Base-by-base conservation (phyloP, 2,329 filamentous ascomycete genomes). In the Chalaropsis thielavioides region DNA sequence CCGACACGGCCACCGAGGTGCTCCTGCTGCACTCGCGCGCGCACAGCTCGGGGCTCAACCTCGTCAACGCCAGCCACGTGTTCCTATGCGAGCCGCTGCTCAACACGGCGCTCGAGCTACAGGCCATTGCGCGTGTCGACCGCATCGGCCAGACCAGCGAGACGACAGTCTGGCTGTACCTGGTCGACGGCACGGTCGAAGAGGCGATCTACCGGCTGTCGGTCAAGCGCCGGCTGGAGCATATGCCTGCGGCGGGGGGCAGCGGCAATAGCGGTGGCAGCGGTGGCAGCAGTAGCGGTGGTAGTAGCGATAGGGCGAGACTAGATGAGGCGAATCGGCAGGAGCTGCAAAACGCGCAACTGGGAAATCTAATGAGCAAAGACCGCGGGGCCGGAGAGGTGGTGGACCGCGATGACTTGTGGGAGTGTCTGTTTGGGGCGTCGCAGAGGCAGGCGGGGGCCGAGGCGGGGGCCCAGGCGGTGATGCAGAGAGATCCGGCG, bases 121-220 rank as follows among this genome's bases (percentile, higher is more conserved):
- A 99, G 74, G 92, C 92, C 15, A 95, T 97, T 71, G 92, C 92
- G 0, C 87, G 94, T 65, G 92, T 99, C 1, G 91, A 99, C 72
- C 85, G 94, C 43, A 99, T 99, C 68, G 94, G 94, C 0, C 94
- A 97, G 74, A 81, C 86, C 68, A 85, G 89, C 62, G 82, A 89
- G 69, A 99, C 94, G 0, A 96, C 90, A 0, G 91, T 97, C 0
- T 97, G 92, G 88, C 87, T 96, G 74, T 97, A 97, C 73, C 81
- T 97, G 1, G 83, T 96, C n/a, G 84, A 87, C 17, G 89, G 88
- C 62, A 95, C 92, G 0, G 90, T 97, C 0, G 94, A 99, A 72
- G 88, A 95, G 75, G 88, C 88, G 1, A 95, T 97, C 68, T 91
- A 97, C 75, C 84, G 92, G 67, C 82, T 96, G 41, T 94, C 90